Base-by-base conservation (phyloP, 1,139 yeast species). In the Diutina mesorugosa region DNA sequence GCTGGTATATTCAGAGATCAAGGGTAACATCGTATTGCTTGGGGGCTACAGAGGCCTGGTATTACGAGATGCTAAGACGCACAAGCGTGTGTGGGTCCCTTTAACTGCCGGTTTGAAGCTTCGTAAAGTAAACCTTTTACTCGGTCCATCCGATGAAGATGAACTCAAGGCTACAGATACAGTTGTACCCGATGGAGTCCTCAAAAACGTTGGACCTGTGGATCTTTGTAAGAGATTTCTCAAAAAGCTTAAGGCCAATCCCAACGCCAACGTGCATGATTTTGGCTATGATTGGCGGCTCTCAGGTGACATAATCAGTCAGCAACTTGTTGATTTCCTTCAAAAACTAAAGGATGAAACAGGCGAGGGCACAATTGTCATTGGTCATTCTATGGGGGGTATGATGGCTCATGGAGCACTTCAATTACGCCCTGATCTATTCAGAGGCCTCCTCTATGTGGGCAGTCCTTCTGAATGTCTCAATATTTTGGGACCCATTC, bases 331-430 rank as follows among this genome's bases (percentile, higher is more conserved):
- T 54, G 67, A 75, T 30, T 78, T 76, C 59, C 68, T 90, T 30
- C 66, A 70, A 53, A 62, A 72, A 6, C 69, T 83, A 28, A 71
- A 75, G 60, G 60, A 67, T 9, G 21, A 52, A 14, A 74, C 79
- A 0, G 75, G 79, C 8, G 78, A 79, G 60, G 88, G 87, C 4
- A 77, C 85, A 0, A 70, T 85, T 32, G 83, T 90, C 0, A 81
- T 90, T 57, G 95, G 95, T 0, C 97, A 90, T 68, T 89, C 96
- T 0, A 90, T 90, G 97, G 97, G 97, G 56, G 97, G 97, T 0
- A 66, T 90, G 28, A 78, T 90, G 26, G 83, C 96, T 0, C 96
- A 89, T 64, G 86, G 86, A 57, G 87, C 88, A 0, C 72, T 90
- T 75, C 87, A 85, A 58, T 72, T 72, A 54, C 78, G 83, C 58